Conservation (phyloP, 1,139 yeast species). For the Saccharomyces hybrid region DNA sequence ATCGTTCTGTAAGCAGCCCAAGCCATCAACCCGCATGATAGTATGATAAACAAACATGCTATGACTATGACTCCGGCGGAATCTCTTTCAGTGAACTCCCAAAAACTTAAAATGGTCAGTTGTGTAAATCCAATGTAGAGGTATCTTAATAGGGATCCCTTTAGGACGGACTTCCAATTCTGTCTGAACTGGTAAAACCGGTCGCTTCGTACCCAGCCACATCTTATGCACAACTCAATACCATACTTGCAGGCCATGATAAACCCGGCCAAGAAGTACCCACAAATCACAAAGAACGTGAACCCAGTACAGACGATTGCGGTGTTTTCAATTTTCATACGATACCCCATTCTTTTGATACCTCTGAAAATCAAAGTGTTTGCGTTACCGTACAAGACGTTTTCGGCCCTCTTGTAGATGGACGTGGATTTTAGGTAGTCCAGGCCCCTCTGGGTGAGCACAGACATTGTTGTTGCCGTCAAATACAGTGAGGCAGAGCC, state of each 20-base stretch:
- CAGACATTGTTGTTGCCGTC: conserved; percentile 50
- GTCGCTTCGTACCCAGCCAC: conserved; percentile 41
- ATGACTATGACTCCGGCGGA: conserved; percentile 70
- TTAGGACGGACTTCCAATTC: conserved; percentile 49
- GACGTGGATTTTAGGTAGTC: conserved; percentile 25
- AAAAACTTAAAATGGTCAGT: conserved; percentile 55
- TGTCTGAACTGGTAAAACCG: conserved; percentile 44
- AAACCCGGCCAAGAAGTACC: conserved; percentile 51
- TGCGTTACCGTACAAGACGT: conserved; percentile 38
- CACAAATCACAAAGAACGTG: conserved; percentile 63
- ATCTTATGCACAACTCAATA: conserved; percentile 39
- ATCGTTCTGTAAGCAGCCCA: conserved; percentile 57
- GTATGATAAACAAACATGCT: conserved; percentile 54
- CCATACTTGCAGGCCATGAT: conserved; percentile 43
- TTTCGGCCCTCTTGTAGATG: conserved; percentile 30
- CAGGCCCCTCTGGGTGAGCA: conserved; percentile 65
- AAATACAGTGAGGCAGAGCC: conserved; percentile 61
- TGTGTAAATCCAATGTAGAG: conserved; percentile 72
- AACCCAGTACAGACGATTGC: conserved; percentile 69
- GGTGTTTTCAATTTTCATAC: conserved; percentile 62
- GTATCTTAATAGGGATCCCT: conserved; percentile 63
- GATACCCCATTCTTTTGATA: conserved; percentile 62
- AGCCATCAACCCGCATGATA: conserved; percentile 47
- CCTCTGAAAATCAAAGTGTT: conserved; percentile 61
- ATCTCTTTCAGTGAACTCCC: conserved; percentile 66